Evolutionary conservation across 257 asterid species (phyloP), one percentile per base, ranked within the genome.

Genomic region (Solanum medicagineum): DNA sequence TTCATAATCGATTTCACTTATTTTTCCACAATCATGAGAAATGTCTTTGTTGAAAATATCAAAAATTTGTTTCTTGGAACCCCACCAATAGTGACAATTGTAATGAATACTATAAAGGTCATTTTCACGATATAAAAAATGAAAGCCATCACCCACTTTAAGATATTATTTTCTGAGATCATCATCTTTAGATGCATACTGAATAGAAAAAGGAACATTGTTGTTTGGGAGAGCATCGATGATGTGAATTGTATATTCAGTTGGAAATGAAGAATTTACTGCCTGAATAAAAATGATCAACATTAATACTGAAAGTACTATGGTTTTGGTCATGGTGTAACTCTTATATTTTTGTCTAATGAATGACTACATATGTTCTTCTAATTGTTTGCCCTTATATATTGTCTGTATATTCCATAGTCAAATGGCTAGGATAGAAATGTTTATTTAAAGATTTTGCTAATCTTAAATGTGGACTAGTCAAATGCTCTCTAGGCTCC

Each of bases 21-120:
- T 45, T 45, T 54, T 45, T 45, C 57, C 57, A 45, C 57, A 74
- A 74, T 22, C n/a, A 45, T 12, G 26, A 73, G 56, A 44, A n/a
- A 44, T 44, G 3, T 45, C 32, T n/a, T 6, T 13, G 24, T 44
- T 73, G 55, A 45, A 11, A n/a, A 73, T 11, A 44, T 45, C 81
- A 45, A 74, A 45, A 74, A 74, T 12, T 45, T 45, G 57, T 14
- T 11, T 7, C 47, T 45, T 74, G 1, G 81, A 45, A 7, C n/a
- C 81, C 81, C 42, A 74, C 20, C 5, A 74, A 74, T 20, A 74
- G 81, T 74, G 81, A 45, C n/a, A 74, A 74, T 45, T 45, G 20
- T n/a, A 74, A 74, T 40, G 59, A 74, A 12, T 74, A 45, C 12
- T 13, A 74, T 54, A n/a, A 45, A 74, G 8, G 7, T 10, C 32